Evolutionary conservation across 2,329 filamentous ascomycete species (phyloP).

Genomic region (Pseudogymnoascus sp.): DNA sequence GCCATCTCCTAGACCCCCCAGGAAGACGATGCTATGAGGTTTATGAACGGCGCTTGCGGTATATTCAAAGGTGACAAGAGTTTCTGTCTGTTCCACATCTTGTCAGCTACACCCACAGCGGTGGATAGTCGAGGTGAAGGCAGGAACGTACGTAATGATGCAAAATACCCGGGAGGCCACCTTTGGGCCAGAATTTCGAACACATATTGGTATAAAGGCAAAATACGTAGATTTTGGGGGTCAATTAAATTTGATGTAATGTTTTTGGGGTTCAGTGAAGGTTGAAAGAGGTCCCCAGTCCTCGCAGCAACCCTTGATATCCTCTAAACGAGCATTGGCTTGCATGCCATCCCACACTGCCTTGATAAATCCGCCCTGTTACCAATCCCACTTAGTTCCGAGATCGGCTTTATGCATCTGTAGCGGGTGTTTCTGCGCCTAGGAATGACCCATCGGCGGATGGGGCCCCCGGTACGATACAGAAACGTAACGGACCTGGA

Average conservation of each 20-base stretch:
- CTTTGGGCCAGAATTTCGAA: slow-evolving; percentile 31
- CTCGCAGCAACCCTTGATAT: background rate
- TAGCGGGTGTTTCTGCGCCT: background rate
- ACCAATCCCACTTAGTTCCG: background rate
- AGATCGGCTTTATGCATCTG: slow-evolving; percentile 3
- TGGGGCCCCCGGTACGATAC: background rate
- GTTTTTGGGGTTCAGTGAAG: background rate
- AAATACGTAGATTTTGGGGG: background rate
- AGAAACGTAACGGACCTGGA: background rate
- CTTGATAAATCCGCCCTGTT: background rate
- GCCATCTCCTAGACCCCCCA: slow-evolving; percentile 47
- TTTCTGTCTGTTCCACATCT: slow-evolving; percentile 30
- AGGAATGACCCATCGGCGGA: background rate
- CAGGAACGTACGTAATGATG: slow-evolving; percentile 29
- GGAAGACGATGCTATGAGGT: slow-evolving; percentile 43
- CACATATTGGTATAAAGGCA: slow-evolving; percentile 17
- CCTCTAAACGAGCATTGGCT: background rate
- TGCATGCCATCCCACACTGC: background rate
- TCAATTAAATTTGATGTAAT: background rate
- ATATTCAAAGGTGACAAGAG: slow-evolving; percentile 34
- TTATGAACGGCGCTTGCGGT: slow-evolving; percentile 26
- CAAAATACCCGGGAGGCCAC: slow-evolving; percentile 28
- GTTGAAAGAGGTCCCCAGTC: background rate
- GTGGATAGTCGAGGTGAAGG: background rate
- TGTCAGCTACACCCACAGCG: slow-evolving; percentile 3